Evolutionary conservation across 441 rosid genomes (phyloP), one percentile per base, ranked within the genome.

Genomic region (Biscutella laevigata): DNA sequence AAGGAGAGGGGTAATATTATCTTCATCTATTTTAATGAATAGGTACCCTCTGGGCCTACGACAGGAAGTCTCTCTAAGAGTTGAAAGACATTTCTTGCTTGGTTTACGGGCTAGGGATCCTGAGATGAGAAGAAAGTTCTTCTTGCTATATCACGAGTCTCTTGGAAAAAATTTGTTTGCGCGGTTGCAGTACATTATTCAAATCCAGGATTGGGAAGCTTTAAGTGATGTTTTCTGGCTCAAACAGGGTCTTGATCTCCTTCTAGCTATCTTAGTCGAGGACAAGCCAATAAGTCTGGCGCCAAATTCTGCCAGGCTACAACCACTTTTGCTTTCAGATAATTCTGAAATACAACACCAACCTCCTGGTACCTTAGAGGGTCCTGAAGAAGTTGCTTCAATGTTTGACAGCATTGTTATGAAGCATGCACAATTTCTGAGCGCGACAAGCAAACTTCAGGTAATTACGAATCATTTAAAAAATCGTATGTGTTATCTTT

Each of bases 161-260:
- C 84, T 94, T 33, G 70, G 71, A 53, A 94, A 89, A 74, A 80
- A 81, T 42, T 70, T 89, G 77, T 89, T 84, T 47, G 44, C 82
- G 14, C 82, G 99, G 71, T 62, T 94, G 77, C 96, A 89, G 24
- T 87, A 73, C 69, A 89, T 94, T 47, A 83, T 94, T 55, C 95
- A 89, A 72, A 3, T 72, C 60, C 99, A 94, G 80, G 96, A 94
- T 25, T 94, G 99, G 99, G 97, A 94, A 79, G 95, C 99, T 66
- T 61, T 89, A 66, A 84, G 94, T 66, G 96, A 94, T 71, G 99
- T 94, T 62, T 94, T 94, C 71, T 94, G 99, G 99, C 94, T 94
- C 65, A 94, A 94, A 73, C 99, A 94, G 61, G 97, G 99, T 53
- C 91, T 94, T 64, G 97, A 94, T 82, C 91, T 94, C 69, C 94